Conservation (phyloP, 2,329 filamentous ascomycete genomes). For the Cercospora citrullina region DNA sequence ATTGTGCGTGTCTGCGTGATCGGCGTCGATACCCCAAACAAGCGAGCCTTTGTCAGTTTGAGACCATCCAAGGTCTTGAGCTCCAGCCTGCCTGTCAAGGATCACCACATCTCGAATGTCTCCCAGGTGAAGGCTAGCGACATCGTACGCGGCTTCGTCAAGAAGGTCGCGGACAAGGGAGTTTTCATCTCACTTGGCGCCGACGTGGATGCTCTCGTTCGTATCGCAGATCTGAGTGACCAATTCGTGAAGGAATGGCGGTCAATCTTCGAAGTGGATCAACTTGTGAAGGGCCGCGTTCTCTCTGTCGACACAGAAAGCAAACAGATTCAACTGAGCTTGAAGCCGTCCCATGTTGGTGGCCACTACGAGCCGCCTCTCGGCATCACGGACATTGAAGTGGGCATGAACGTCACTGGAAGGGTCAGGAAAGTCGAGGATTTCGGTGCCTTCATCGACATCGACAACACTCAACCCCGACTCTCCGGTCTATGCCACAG, state of each 20-base stretch:
- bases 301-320: constrained; percentile 67
- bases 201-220: constrained; percentile 76
- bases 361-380: constrained; percentile 72
- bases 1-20: constrained; percentile 85
- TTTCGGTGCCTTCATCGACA: constrained; percentile 89
- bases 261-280: constrained; percentile 79
- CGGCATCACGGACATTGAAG: constrained; percentile 74
- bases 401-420: constrained; percentile 80
- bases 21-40: constrained; percentile 77
- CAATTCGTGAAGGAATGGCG: constrained; percentile 95
- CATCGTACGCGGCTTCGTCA: constrained; percentile 86
- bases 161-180: constrained; percentile 84
- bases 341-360: constrained; percentile 83
- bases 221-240: constrained; percentile 86
- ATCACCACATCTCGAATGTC: constrained; percentile 72
- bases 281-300: constrained; percentile 86
- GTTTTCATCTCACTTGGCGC: constrained; percentile 83
- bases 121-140: constrained; percentile 75
- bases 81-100: constrained; percentile 76
- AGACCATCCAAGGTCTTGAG: constrained; percentile 87
- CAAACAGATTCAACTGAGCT: constrained; percentile 76
- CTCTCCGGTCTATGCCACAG: constrained; percentile 92
- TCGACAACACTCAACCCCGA: constrained; percentile 77
- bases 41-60: constrained; percentile 76
- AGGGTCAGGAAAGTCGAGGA: constrained; percentile 92